A percentile compares a stretch with the other conserved stretches of the same genome.
Conservation (phyloP, 2,329 filamentous ascomycete species). For the Hymenoscyphus infarciens region DNA sequence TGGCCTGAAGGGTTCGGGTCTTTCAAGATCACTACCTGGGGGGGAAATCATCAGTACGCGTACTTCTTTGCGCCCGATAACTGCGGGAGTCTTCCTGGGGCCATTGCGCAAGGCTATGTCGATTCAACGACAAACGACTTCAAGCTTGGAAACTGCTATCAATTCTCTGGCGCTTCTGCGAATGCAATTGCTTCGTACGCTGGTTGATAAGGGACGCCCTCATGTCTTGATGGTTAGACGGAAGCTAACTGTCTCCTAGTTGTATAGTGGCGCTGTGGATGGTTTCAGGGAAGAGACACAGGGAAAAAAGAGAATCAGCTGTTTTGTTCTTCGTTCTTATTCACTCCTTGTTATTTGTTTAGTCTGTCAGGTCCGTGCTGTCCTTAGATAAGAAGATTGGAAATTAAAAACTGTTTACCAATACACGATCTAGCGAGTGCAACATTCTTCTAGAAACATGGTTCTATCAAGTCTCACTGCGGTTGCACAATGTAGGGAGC, state of each 20-base stretch:
- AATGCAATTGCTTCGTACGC: constrained; percentile 1
- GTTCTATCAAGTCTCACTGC: not conserved
- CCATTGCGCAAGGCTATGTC: not conserved
- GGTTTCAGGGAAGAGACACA: not conserved
- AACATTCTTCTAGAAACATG: not conserved
- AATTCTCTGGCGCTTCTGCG: not conserved
- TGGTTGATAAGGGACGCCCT: not conserved
- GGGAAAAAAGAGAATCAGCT: not conserved
- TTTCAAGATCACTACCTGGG: not conserved
- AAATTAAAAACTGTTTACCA: not conserved
- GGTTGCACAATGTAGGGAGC: not conserved
- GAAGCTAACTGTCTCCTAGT: not conserved
- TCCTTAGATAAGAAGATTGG: not conserved
- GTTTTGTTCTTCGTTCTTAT: not conserved
- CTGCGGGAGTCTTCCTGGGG: not conserved
- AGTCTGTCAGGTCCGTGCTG: not conserved
- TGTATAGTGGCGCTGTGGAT: not conserved
- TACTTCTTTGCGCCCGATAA: not conserved
- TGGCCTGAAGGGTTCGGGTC: not conserved
- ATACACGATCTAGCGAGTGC: not conserved
- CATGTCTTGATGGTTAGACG: not conserved
- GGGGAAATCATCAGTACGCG: not conserved
- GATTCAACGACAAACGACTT: not conserved
- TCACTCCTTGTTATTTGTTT: not conserved
- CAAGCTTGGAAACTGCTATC: not conserved